phyloP scores from a whole-genome alignment of 2,329 filamentous ascomycete species.

The Raffaelea deltoideospora region DNA sequence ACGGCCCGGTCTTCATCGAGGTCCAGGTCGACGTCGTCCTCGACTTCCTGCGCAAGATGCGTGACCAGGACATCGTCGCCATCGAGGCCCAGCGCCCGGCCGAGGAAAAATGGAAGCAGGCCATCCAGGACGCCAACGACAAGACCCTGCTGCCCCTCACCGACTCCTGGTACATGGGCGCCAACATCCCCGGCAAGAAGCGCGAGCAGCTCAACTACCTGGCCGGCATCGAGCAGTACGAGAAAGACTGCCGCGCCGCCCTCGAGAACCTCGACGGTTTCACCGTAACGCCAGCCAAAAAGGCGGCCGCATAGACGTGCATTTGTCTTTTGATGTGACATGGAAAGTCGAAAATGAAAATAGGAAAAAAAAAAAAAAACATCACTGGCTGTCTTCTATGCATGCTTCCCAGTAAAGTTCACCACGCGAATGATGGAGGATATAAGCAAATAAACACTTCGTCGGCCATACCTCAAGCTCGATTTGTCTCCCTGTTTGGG shows the following conservation, averaged over 20 bases:
- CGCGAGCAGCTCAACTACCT: slow-evolving; percentile 10
- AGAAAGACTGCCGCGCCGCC: slow-evolving; percentile 5
- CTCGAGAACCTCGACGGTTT: slow-evolving; percentile 1
- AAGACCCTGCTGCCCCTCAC: slow-evolving; percentile 7
- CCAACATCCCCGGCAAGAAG: slow-evolving; percentile 12
- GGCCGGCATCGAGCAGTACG: slow-evolving; percentile 5
- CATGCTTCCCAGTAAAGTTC: no score
- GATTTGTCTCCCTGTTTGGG: no score
- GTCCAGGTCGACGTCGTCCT: slow-evolving; percentile 9
- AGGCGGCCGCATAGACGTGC: no score
- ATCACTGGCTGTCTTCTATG: no score
- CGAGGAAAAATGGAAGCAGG: slow-evolving; percentile 7
- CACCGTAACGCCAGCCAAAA: not conserved
- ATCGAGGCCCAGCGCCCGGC: slow-evolving; percentile 8
- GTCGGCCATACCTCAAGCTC: no score
- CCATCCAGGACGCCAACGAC: slow-evolving; percentile 7
- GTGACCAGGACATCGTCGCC: slow-evolving; percentile 1
- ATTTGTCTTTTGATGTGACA: no score
- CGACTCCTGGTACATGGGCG: slow-evolving; percentile 12
- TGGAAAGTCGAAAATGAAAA: no score
- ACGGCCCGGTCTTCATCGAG: slow-evolving; percentile 7
- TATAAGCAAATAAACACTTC: no score
- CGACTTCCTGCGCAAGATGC: slow-evolving; percentile 6
- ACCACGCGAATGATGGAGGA: no score
- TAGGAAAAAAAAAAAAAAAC: no score